A percentile compares a stretch with the other conserved stretches of the same genome.
phyloP scores from a whole-genome alignment of 352 stramenopile genomes.

The Halophytophthora polymorphica region DNA sequence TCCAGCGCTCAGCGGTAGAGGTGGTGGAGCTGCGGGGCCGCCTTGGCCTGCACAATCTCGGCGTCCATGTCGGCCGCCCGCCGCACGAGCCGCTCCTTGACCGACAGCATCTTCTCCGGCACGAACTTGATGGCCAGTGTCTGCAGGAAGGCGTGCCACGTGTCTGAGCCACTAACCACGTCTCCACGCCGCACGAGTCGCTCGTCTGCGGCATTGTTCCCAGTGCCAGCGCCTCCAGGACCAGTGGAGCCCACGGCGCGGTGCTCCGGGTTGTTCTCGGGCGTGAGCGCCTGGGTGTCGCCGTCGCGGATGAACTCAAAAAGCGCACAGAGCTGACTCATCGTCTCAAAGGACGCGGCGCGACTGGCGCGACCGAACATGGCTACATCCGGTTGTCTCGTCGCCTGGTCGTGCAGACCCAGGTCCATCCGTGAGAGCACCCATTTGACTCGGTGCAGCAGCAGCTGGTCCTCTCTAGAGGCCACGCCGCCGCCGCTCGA shows the following conservation, averaged over 20 bases:
- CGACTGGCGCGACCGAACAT: slow-evolving; percentile 7
- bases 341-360: slow-evolving; percentile 10
- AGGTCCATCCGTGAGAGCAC: slow-evolving; percentile 70
- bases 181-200: slow-evolving; percentile 29
- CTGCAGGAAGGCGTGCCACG: slow-evolving; percentile 63
- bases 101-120: slow-evolving; percentile 49
- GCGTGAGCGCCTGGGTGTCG: slow-evolving; percentile 33
- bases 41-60: slow-evolving; percentile 52
- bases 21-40: slow-evolving; percentile 60
- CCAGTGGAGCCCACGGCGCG: slow-evolving; percentile 11
- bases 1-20: slow-evolving; percentile 47
- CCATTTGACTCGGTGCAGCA: slow-evolving; percentile 77
- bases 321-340: slow-evolving; percentile 66
- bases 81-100: slow-evolving; percentile 63
- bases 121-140: slow-evolving; percentile 68
- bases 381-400: slow-evolving; percentile 13
- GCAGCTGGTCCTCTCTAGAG: slow-evolving; percentile 49
- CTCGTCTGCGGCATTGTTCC: slow-evolving; percentile 4
- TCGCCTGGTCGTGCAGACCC: slow-evolving; percentile 9
- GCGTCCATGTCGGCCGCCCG: slow-evolving; percentile 43
- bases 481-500: slow-evolving; percentile 11
- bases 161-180: slow-evolving; percentile 32
- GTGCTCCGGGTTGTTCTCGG: slow-evolving; percentile 54
- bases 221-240: slow-evolving; percentile 2
- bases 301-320: slow-evolving; percentile 75